Conservation (phyloP, 169 alveolate genomes). For the Plasmodium inui region DNA sequence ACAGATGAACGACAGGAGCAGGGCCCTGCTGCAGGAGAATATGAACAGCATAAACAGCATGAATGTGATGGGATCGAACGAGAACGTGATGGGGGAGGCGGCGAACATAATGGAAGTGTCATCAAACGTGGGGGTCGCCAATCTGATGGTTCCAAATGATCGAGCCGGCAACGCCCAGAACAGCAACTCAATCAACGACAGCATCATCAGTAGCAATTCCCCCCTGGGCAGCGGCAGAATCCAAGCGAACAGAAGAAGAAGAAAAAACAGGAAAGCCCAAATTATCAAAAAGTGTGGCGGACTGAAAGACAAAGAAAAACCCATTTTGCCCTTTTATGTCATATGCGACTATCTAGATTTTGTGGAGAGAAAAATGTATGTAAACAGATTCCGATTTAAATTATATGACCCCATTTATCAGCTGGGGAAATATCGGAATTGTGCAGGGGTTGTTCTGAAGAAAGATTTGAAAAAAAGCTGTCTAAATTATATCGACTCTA, state of each 20-base stretch:
- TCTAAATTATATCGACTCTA: constrained; percentile 70
- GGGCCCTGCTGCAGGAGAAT: background rate
- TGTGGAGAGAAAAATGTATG: constrained; percentile 68
- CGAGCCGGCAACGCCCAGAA: background rate
- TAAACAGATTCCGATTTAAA: constrained; percentile 49
- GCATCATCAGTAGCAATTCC: background rate
- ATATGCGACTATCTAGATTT: constrained; percentile 69
- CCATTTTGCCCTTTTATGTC: constrained; percentile 65
- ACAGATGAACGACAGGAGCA: constrained; percentile 3
- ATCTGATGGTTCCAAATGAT: background rate
- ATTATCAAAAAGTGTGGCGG: constrained; percentile 72
- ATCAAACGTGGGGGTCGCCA: background rate
- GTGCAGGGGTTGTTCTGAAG: constrained; percentile 65
- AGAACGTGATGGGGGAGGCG: background rate
- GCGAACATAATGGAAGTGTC: background rate
- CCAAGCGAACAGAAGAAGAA: background rate
- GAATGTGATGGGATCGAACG: background rate
- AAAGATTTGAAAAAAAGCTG: constrained; percentile 51
- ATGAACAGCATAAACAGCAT: constrained; percentile 8
- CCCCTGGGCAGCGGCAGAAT: background rate
- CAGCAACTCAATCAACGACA: background rate
- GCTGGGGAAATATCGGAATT: constrained; percentile 70
- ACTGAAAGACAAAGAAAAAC: constrained; percentile 43
- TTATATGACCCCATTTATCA: constrained; percentile 74
- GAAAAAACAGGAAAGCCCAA: background rate